Conservation (phyloP, 257 asterid species). For the Asclepias syriaca region DNA sequence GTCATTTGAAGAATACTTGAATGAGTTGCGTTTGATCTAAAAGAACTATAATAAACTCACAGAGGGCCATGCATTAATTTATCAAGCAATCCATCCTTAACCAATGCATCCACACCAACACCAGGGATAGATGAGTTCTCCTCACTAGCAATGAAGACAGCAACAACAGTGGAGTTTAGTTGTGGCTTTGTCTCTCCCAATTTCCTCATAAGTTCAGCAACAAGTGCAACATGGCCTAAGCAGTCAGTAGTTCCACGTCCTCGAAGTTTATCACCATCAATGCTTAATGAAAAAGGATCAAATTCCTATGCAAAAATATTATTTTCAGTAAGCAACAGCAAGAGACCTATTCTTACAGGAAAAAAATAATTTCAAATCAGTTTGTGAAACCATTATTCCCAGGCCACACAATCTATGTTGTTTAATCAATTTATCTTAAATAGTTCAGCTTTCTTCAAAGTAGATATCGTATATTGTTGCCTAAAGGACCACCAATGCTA, state of each 20-base stretch:
- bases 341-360: background rate
- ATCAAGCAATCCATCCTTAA: constrained; percentile 76
- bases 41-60: constrained; percentile 36
- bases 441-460: background rate
- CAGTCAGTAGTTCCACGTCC: constrained; percentile 99
- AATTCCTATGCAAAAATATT: constrained; percentile 48
- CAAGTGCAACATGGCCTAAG: constrained; percentile 96
- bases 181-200: constrained; percentile 79
- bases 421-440: background rate
- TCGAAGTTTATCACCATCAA: constrained; percentile 81
- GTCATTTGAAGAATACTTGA: background rate
- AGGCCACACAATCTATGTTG: background rate
- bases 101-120: constrained; percentile 94
- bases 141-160: constrained; percentile 96
- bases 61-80: constrained; percentile 80
- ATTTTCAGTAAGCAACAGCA: background rate
- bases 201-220: constrained; percentile 74
- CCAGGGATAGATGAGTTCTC: constrained; percentile 97
- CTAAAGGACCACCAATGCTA: background rate
- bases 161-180: constrained; percentile 77
- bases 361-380: background rate
- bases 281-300: constrained; percentile 84
- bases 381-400: background rate
- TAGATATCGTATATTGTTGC: background rate
- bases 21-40: background rate